Base-by-base conservation (phyloP, 768 basidiomycete species). In the Mycena metata region DNA sequence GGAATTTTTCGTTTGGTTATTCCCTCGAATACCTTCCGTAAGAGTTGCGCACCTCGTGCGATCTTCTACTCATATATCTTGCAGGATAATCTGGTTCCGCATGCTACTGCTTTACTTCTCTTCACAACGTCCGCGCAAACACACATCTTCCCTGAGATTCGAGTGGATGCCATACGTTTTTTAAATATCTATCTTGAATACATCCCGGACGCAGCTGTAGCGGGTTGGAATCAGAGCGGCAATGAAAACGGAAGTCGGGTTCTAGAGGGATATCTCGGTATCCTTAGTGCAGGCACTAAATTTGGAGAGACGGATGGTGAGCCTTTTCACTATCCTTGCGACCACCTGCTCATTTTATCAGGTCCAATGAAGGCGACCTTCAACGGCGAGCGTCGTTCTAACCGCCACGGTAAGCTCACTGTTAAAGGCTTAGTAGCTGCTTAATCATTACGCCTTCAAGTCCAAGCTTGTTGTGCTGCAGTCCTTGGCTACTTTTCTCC, bases 61-160 rank as follows among this genome's bases (percentile, higher is more conserved):
- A 59, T 30, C 33, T 12, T 59, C 23, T 9, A 36, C 39, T 52
- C 49, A 50, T 54, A 64, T 43, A 41, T 58, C 59, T 35, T 47
- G 45, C 72, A 96, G 95, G 85, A 90, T 45, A 84, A 89, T 57
- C 79, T 98, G 1, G 66, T 82, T 0, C 96, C 96, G 6, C 94
- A 98, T 75, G 83, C 91, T 0, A 83, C 93, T 1, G 74, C 90
- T 0, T 82, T 98, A 7, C 83, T 98, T 24, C 87, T 99, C 17
- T 97, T 96, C 76, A 89, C 90, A 0, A 91, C 94, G 8, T 97
- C 96, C 12, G 95, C 95, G 0, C 92, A 96, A 77, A 96, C 95
- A 0, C 93, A 96, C 73, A 97, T 99, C 52, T 98, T 96, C 77
- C 96, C 96, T 23, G 95, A 97, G 78, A 95, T 98, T 67, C 88